These are phyloP conservation scores for Nannizzia gypsea DNA, from an alignment of 2,329 filamentous ascomycete genomes.

Conservation along the genomic window DNA sequence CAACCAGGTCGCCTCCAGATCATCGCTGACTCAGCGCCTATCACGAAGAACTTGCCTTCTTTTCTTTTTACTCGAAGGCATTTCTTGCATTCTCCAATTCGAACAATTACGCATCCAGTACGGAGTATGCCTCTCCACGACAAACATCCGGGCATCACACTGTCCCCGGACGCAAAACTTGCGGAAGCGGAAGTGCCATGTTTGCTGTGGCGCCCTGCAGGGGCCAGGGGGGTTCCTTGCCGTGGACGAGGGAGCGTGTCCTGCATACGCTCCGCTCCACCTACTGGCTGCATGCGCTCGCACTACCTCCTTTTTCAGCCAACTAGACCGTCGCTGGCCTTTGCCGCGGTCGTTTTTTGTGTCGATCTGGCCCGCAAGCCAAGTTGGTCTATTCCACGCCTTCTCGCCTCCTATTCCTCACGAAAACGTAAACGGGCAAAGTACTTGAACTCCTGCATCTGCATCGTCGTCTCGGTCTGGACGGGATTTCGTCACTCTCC, in stretches of 20 bases:
- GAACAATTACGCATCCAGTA: neutral
- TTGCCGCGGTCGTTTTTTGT: neutral
- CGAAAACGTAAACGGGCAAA: neutral
- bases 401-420: neutral
- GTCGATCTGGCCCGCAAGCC: neutral
- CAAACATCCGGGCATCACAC: neutral
- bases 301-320: neutral
- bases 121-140: neutral
- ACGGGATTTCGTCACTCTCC: neutral
- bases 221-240: neutral
- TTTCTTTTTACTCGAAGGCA: neutral
- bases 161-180: neutral
- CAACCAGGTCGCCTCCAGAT: neutral
- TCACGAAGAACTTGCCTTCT: neutral
- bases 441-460: neutral
- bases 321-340: neutral
- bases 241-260: neutral
- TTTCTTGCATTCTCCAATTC: neutral
- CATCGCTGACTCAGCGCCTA: neutral
- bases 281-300: too few species aligned
- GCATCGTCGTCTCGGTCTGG: neutral
- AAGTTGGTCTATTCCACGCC: neutral
- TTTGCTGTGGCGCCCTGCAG: conserved; percentile 3
- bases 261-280: neutral
- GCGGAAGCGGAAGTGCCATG: neutral